Evolutionary conservation across 2,329 filamentous ascomycete genomes (phyloP).

Genomic region (Drechslerella stenobrocha): DNA sequence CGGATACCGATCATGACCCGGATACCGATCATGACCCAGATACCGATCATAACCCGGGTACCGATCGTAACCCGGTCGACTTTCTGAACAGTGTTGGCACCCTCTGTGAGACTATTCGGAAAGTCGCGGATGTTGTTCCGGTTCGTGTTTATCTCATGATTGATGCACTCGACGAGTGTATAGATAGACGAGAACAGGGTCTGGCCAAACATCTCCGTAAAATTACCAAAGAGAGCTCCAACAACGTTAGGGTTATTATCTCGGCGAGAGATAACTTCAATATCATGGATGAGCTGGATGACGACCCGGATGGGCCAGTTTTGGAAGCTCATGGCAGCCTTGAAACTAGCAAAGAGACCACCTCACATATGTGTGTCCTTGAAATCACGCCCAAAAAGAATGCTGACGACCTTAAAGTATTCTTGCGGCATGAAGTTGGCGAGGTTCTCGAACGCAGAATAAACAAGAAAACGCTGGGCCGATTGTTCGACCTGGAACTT

Average conservation of each 20-base stretch:
- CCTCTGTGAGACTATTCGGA: slow-evolving; percentile 7
- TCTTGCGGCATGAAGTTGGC: slow-evolving; percentile 19
- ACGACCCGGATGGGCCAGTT: not conserved
- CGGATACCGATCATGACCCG: not conserved
- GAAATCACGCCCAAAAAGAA: slow-evolving; percentile 25
- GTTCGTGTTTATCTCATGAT: slow-evolving; percentile 27
- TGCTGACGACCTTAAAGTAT: slow-evolving; percentile 15
- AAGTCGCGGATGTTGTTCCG: slow-evolving; percentile 17
- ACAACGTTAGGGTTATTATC: slow-evolving; percentile 19
- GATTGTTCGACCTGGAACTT: slow-evolving; percentile 23
- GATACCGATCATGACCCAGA: not conserved
- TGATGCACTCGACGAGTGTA: slow-evolving; percentile 30
- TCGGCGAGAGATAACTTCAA: slow-evolving; percentile 26
- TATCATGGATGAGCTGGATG: slow-evolving; percentile 15
- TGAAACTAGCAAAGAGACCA: not conserved
- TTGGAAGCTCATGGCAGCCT: no score
- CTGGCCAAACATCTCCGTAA: slow-evolving; percentile 1
- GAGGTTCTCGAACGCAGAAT: slow-evolving; percentile 21
- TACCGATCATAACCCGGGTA: not conserved
- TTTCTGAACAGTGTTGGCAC: slow-evolving; percentile 12
- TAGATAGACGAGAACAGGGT: slow-evolving; percentile 10
- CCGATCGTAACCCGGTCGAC: no score
- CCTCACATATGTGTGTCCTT: slow-evolving; percentile 12
- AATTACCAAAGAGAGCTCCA: not conserved
- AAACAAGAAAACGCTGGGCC: slow-evolving; percentile 7